Base-by-base conservation (phyloP, 2,329 filamentous ascomycete species). In the Aspergillus versicolor region DNA sequence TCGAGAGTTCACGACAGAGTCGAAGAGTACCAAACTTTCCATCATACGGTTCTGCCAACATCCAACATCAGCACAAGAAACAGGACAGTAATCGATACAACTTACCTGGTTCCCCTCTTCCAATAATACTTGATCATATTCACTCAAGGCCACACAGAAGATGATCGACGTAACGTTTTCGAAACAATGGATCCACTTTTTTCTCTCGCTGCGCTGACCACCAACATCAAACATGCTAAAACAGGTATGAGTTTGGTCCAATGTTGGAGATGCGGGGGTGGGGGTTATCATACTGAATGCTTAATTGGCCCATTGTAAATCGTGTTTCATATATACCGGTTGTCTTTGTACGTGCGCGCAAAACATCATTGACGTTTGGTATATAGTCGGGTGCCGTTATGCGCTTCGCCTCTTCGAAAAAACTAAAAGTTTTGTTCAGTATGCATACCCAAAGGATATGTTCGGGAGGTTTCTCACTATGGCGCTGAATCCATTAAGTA, bases 141-240 rank as follows among this genome's bases (percentile, higher is more conserved):
- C 94, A 79, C 92, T 97, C 66, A 99, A 79, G 15, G 94, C 94
- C 61, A 99, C 94, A 71, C 94, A 99, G 77, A 99, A 99, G 66
- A 99, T 99, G 75, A 99, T 99, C 4, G 94, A 97, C 43, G 94
- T 99, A 68, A 99, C 94, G 68, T 97, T 97, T 76, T 99, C 94
- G 75, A 99, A 99, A 79, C 94, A 99, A 78, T 99, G 94, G 72
- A 99, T 99, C 94, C 94, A 99, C 80, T 99, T 99, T 82, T 99
- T 99, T 61, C 94, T 86, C 77, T 99, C 94, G 75, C 93, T 97
- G 72, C 94, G 83, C 77, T 99, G 94, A 22, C 94, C 94, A 61
- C 94, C 94, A 4, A 99, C 94, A 74, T 99, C 94, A 72, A 99
- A 99, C 94, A 99, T 99, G 79, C 93, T 97, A 71, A 56, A 12